Evolutionary conservation across 1,139 yeast species (phyloP), one percentile per base, ranked within the genome.

Genomic region (Trichomonascaceae sp.): DNA sequence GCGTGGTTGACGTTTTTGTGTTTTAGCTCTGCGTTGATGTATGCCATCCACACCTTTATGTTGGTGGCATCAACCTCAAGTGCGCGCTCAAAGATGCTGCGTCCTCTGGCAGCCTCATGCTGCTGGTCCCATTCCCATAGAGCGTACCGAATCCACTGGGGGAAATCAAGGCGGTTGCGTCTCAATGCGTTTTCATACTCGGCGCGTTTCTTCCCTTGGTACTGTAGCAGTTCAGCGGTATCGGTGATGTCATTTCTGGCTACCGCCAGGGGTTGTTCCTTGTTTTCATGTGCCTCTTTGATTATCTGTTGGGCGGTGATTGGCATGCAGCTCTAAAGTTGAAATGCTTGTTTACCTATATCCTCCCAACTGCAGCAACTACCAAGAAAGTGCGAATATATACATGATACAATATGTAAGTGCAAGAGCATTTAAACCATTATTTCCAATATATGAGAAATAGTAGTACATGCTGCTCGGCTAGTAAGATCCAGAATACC

Each of bases 101-200:
- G 61, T 0, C 93, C 94, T n/a, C 76, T 54, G 6, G 66, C 64
- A 46, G 71, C 66, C 50, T 89, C 95, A n/a, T n/a, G n/a, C 39
- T 74, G 76, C 47, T 82, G 87, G 4, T 78, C 80, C 11, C 75
- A 56, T 53, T 89, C 98, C 74, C 89, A 84, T 40, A 69, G 72
- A 1, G 96, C 97, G 54, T 89, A 89, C 35, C 96, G 64, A 53
- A 84, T 66, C 97, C 97, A 89, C 51, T 87, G 94, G 3, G 85
- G 79, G 47, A 70, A 67, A 48, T 85, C 85, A 27, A 78, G 67
- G 39, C 93, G 62, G 51, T 89, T 87, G 46, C 89, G 68, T 44
- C 92, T 74, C 34, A 89, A 57, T 16, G 87, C 93, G 47, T 77
- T 79, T 56, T 89, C 98, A 51, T 66, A 87, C 46, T 84, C 95